A percentile compares a stretch with the other conserved stretches of the same genome.
These are phyloP conservation scores for Lipomyces starkeyi DNA, from an alignment of 805 yeast species.

Conservation along the genomic window DNA sequence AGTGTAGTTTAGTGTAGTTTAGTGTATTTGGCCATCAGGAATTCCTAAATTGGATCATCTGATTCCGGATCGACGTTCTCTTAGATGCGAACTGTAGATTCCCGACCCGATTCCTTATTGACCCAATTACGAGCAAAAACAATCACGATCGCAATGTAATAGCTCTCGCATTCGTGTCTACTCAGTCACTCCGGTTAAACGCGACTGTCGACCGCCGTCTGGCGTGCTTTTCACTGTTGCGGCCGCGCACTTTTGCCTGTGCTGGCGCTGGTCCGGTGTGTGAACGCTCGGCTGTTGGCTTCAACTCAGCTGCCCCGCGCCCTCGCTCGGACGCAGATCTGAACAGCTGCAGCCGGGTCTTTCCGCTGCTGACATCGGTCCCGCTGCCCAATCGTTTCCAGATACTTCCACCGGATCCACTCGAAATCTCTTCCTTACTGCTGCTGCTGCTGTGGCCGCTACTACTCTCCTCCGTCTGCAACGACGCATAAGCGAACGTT, in stretches of 20 bases:
- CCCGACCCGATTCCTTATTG: too few species aligned
- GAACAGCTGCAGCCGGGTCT: constrained; percentile 10
- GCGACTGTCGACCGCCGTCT: constrained; percentile 31
- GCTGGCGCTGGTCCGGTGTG: neutral
- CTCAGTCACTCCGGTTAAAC: constrained; percentile 14
- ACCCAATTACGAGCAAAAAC: too few species aligned
- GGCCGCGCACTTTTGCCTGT: constrained; percentile 7
- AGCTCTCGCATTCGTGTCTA: neutral
- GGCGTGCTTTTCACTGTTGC: constrained; percentile 5
- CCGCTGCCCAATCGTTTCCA: constrained; percentile 2
- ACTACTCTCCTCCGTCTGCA: neutral
- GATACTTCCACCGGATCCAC: neutral
- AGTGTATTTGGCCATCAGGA: neutral
- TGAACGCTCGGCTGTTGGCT: neutral
- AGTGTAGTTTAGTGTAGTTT: neutral
- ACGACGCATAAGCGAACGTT: constrained; percentile 7
- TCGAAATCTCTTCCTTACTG: neutral
- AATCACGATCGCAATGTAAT: too few species aligned
- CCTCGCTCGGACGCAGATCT: constrained; percentile 22
- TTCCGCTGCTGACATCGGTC: constrained; percentile 7
- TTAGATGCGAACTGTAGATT: neutral
- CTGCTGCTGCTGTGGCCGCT: constrained; percentile 2
- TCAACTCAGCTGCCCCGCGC: constrained; percentile 11
- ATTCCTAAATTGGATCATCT: neutral
- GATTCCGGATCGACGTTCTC: neutral